Conservation (phyloP, 2,329 filamentous ascomycete genomes). For the Ophiostoma sp. region DNA sequence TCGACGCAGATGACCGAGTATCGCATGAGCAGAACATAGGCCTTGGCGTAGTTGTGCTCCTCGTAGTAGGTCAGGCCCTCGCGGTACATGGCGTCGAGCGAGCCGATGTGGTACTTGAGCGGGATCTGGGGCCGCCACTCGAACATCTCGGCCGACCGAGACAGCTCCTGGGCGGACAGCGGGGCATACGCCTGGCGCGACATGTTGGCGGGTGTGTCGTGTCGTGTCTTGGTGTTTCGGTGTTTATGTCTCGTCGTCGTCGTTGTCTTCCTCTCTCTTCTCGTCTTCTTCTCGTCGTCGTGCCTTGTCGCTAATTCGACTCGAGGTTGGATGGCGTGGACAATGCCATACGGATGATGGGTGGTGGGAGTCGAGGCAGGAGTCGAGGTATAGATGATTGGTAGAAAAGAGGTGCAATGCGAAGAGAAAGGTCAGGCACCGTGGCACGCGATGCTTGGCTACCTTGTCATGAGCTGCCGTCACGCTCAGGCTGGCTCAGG, state of each 20-base stretch:
- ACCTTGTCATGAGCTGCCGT: constrained; percentile 6
- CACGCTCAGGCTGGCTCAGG: not conserved
- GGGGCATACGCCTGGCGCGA: constrained; percentile 39
- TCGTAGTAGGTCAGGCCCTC: constrained; percentile 82
- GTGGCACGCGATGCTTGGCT: constrained; percentile 8
- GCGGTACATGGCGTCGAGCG: constrained; percentile 71
- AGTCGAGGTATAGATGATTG: not conserved
- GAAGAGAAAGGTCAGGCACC: not conserved
- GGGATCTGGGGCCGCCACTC: constrained; percentile 72
- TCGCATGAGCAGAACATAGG: constrained; percentile 86
- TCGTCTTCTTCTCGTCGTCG: not conserved
- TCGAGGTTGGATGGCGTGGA: not conserved
- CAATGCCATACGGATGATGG: constrained; percentile 1
- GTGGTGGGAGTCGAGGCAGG: not conserved
- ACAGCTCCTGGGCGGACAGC: constrained; percentile 70
- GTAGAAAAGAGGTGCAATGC: not conserved
- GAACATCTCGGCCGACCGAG: constrained; percentile 69
- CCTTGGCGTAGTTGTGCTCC: constrained; percentile 80
- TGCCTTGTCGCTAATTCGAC: constrained; percentile 12
- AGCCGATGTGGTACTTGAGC: constrained; percentile 75
- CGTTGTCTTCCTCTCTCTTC: not conserved
- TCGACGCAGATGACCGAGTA: constrained; percentile 80
- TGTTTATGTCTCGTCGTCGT: not conserved
- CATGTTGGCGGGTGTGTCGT: not conserved
- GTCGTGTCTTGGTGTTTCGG: not conserved